Conservation (phyloP, 257 asterid species). For the Penstemon newberryi region DNA sequence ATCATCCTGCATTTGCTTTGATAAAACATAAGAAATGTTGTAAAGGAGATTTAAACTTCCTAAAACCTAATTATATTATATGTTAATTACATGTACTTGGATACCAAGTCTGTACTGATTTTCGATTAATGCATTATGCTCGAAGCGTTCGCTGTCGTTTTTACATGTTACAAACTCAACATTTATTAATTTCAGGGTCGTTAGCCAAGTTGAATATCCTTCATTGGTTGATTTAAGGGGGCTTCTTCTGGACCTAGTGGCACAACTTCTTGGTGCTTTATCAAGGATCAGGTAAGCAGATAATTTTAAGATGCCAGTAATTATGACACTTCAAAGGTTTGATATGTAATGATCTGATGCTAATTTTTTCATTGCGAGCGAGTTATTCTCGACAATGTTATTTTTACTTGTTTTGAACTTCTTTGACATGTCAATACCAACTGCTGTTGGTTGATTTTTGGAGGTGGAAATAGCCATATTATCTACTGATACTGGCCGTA, state of each 20-base stretch:
- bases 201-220: slow-evolving; percentile 98
- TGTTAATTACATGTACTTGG: slow-evolving; percentile 20
- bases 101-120: slow-evolving; percentile 4
- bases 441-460: slow-evolving; percentile 26
- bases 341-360: slow-evolving; percentile 1
- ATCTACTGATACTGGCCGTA: slow-evolving; percentile 16
- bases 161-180: slow-evolving; percentile 15
- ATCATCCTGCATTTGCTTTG: too few relatives aligned
- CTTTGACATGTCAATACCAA: slow-evolving; percentile 7
- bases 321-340: slow-evolving; percentile 14
- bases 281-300: slow-evolving; percentile 83
- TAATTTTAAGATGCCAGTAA: slow-evolving; percentile 15
- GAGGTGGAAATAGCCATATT: not conserved
- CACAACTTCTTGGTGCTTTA: slow-evolving; percentile 98
- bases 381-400: slow-evolving; percentile 23
- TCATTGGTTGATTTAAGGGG: slow-evolving; percentile 98
- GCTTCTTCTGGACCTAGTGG: slow-evolving; percentile 95
- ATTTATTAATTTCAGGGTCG: slow-evolving; percentile 64
- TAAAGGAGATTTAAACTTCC: not conserved
- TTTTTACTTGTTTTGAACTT: slow-evolving; percentile 7
- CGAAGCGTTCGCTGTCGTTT: not conserved
- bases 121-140: slow-evolving; percentile 21
- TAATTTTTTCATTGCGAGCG: not conserved
- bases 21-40: too few relatives aligned
- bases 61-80: not conserved